Conservation (phyloP, 2,329 filamentous ascomycete genomes). For the Clarireedia hainanense region DNA sequence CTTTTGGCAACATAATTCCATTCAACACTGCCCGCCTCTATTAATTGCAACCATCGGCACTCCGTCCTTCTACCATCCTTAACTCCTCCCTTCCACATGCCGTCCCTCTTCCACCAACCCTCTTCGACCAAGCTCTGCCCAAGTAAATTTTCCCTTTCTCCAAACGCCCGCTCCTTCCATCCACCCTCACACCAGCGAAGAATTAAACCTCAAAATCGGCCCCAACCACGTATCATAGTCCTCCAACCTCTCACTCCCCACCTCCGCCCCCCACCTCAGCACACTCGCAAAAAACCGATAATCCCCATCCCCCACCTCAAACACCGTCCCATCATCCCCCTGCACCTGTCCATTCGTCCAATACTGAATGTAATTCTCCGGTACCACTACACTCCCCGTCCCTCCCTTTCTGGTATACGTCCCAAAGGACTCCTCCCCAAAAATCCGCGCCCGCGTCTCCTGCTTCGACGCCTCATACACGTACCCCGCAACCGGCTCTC, state of each 20-base stretch:
- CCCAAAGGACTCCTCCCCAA: slow-evolving; percentile 5
- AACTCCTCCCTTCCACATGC: too few relatives aligned
- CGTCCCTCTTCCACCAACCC: too few relatives aligned
- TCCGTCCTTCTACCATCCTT: too few relatives aligned
- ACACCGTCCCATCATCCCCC: background rate
- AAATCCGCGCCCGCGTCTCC: background rate
- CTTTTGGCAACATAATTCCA: too few relatives aligned
- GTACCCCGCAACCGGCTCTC: too few relatives aligned
- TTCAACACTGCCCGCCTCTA: too few relatives aligned
- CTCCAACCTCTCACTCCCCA: background rate
- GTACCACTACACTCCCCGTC: background rate
- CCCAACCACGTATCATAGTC: slow-evolving; percentile 9
- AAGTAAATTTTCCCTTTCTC: too few relatives aligned
- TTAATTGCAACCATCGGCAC: too few relatives aligned
- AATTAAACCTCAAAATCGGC: slow-evolving; percentile 7
- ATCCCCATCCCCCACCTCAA: slow-evolving; percentile 7
- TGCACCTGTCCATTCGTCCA: background rate
- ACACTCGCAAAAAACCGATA: slow-evolving; percentile 8
- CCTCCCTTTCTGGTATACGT: slow-evolving; percentile 1
- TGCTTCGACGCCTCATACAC: background rate
- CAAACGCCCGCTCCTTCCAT: too few relatives aligned
- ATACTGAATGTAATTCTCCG: slow-evolving; percentile 5
- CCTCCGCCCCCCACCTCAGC: slow-evolving; percentile 4
- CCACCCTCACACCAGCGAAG: background rate
- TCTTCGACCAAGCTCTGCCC: too few relatives aligned